Base-by-base conservation (phyloP, 2,329 filamentous ascomycete genomes). In the Fusarium euwallaceae region DNA sequence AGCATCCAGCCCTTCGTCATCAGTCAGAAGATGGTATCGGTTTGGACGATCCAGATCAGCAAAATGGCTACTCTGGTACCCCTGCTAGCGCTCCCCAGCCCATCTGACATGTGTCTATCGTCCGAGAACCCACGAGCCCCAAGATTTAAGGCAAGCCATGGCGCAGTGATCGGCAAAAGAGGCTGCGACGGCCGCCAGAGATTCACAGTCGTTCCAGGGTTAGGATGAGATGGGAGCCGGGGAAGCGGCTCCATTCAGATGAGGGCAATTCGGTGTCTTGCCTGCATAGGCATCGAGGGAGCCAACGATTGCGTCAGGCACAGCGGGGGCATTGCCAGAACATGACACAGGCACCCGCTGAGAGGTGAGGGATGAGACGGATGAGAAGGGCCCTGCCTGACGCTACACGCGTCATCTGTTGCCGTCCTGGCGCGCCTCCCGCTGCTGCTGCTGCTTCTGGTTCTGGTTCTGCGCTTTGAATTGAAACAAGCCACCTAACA, bases 81-180 rank as follows among this genome's bases (percentile, higher is more conserved):
- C 77, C 69, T 78, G 76, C 76, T 78, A 77, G 76, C 68, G 69
- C 66, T 72, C 73, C 67, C 70, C 70, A 70, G 69, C 59, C 56
- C 69, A 76, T 78, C 77, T 79, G 75, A 63, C 73, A 78, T 78
- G 76, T 79, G 75, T 63, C 61, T 74, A 73, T 79, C 73, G 73
- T 71, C 66, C 73, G 75, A 78, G 69, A 77, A 76, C 72, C 73
- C 71, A 77, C 74, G 70, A 73, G 70, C 65, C 72, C 72, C 67
- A 73, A 71, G 69, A 77, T 73, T 77, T 62, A 73, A 78, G 65
- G 56, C 73, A 75, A 73, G 64, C 66, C 61, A 72, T 73, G 56
- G 60, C 66, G 69, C 61, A 73, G 66, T 64, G 76, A 78, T 79
- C 77, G 67, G 66, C 72, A 70, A 37, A 36, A n/a, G 69, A 74